These are phyloP conservation scores for Endotrypanum monterogeii DNA, from an alignment of 208 protist genomes.

Conservation along the genomic window DNA sequence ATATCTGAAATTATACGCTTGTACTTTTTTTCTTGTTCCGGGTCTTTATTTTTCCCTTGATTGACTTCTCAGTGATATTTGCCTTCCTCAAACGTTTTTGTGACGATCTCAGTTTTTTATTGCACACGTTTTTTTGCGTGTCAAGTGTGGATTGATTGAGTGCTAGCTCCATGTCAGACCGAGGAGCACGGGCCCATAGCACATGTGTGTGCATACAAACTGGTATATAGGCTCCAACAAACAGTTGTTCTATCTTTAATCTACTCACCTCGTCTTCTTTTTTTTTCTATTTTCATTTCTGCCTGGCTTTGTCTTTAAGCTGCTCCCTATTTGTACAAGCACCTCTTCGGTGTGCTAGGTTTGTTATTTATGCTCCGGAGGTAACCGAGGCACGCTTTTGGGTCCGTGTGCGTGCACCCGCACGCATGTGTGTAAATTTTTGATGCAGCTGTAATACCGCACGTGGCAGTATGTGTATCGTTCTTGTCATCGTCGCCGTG, in stretches of 20 bases:
- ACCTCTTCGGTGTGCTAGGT: no score
- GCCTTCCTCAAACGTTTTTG: no score
- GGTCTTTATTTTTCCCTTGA: conserved; percentile 6
- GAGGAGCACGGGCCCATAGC: no score
- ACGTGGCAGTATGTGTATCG: neutral
- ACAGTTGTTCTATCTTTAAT: neutral
- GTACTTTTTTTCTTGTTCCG: conserved; percentile 2
- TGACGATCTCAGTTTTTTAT: no score
- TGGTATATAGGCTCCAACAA: no score
- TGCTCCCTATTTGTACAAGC: neutral
- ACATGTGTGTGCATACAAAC: neutral
- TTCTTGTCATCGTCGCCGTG: neutral
- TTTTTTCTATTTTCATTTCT: neutral
- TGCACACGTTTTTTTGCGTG: no score
- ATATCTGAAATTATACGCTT: neutral
- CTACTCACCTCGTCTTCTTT: neutral
- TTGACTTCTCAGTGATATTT: neutral
- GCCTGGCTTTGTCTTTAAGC: no score
- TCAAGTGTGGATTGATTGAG: no score
- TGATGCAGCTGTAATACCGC: neutral
- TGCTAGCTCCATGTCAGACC: no score
- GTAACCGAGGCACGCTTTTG: neutral
- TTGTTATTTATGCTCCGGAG: no score
- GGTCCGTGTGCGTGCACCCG: neutral
- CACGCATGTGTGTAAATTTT: neutral